phyloP scores from a whole-genome alignment of 768 basidiomycete species.

The Exsudoporus frostii region DNA sequence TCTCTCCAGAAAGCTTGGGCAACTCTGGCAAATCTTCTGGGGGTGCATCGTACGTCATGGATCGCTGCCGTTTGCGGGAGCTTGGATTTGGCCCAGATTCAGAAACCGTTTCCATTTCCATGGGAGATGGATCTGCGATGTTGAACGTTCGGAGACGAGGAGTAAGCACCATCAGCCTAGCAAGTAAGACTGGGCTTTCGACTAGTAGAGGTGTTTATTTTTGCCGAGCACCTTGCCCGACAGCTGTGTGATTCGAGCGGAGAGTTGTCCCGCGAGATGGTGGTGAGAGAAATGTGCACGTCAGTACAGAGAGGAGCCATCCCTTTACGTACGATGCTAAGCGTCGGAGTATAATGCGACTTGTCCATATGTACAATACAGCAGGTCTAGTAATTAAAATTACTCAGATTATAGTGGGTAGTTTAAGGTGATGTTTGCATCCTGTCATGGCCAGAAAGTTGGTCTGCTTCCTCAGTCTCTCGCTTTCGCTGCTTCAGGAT shows the following conservation, averaged over 20 bases:
- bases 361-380: constrained; percentile 2
- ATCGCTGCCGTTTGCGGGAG: constrained; percentile 39
- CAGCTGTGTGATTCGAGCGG: constrained; percentile 14
- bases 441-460: background rate
- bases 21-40: constrained; percentile 38
- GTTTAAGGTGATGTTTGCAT: constrained; percentile 4
- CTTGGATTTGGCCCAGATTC: constrained; percentile 25
- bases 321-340: constrained; percentile 20
- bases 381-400: constrained; percentile 7
- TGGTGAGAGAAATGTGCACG: constrained; percentile 22
- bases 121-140: constrained; percentile 30
- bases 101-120: constrained; percentile 30
- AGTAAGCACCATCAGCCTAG: constrained; percentile 33
- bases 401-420: constrained; percentile 10
- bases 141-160: constrained; percentile 35
- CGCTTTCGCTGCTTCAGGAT: constrained; percentile 37
- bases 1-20: constrained; percentile 50
- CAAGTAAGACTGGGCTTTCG: constrained; percentile 10
- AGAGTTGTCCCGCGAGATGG: constrained; percentile 15
- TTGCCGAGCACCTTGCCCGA: constrained; percentile 15
- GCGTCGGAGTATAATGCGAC: constrained; percentile 16
- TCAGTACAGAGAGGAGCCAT: constrained; percentile 23
- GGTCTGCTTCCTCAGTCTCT: constrained; percentile 5
- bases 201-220: constrained; percentile 17
- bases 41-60: constrained; percentile 28